A percentile compares a stretch with the other conserved stretches of the same genome.
These are phyloP conservation scores for Phanerochaete sordida DNA, from an alignment of 768 basidiomycete species.

Conservation along the genomic window DNA sequence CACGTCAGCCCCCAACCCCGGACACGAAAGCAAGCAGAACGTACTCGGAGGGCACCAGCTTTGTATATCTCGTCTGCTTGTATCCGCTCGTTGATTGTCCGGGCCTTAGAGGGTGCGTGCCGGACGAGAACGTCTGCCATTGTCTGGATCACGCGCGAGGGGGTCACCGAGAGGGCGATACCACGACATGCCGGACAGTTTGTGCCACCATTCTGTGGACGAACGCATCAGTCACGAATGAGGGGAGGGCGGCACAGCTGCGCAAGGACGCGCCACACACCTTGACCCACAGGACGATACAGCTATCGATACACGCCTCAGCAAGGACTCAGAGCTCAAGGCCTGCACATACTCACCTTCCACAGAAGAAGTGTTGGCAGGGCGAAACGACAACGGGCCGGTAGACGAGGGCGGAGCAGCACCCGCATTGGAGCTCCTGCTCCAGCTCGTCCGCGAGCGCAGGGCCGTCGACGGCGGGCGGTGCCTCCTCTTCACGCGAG, in stretches of 20 bases:
- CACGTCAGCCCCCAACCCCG: background rate
- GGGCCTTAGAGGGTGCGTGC: slow-evolving; percentile 62
- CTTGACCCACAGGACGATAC: slow-evolving; percentile 78
- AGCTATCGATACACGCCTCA: slow-evolving; percentile 40
- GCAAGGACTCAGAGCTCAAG: background rate
- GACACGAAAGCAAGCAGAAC: slow-evolving; percentile 20
- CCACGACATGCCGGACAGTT: slow-evolving; percentile 82
- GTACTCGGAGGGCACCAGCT: slow-evolving; percentile 59
- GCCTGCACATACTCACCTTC: slow-evolving; percentile 50
- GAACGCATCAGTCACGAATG: background rate
- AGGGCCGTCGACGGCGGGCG: slow-evolving; percentile 20
- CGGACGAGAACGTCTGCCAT: slow-evolving; percentile 72
- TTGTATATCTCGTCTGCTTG: slow-evolving; percentile 84
- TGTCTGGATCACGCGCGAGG: slow-evolving; percentile 70
- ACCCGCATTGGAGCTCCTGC: slow-evolving; percentile 80
- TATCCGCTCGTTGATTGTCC: slow-evolving; percentile 64
- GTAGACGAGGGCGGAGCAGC: slow-evolving; percentile 80
- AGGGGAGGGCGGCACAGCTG: background rate
- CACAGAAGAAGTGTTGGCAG: slow-evolving; percentile 90
- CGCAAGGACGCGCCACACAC: slow-evolving; percentile 37
- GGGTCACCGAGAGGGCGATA: slow-evolving; percentile 61
- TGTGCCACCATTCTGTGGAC: slow-evolving; percentile 72
- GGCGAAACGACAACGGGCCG: slow-evolving; percentile 78
- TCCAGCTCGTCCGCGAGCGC: slow-evolving; percentile 58
- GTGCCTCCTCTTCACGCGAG: background rate